These are phyloP conservation scores for Drechslera avenae DNA, from an alignment of 2,329 filamentous ascomycete species.

Conservation along the genomic window DNA sequence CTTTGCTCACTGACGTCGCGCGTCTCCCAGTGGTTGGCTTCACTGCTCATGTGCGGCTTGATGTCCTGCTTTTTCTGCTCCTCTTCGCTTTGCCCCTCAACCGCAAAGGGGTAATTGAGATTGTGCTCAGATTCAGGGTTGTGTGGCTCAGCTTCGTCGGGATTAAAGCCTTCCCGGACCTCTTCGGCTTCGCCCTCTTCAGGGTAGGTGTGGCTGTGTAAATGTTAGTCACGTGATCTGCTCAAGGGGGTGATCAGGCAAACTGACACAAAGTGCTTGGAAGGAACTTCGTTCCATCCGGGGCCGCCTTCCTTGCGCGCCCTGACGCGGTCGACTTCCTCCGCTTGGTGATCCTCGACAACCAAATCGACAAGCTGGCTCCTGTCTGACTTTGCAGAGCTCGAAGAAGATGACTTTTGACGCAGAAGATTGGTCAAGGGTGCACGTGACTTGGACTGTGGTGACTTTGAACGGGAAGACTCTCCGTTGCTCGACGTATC, in stretches of 20 bases:
- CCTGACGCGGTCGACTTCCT: conserved; percentile 66
- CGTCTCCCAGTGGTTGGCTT: conserved; percentile 52
- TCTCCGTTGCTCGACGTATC: conserved; percentile 43
- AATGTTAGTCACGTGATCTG: conserved; percentile 10
- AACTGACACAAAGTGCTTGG: conserved; percentile 61
- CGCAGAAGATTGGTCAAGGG: conserved; percentile 50
- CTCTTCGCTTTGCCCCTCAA: conserved; percentile 47
- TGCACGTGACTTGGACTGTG: conserved; percentile 39
- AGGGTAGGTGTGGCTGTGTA: conserved; percentile 53
- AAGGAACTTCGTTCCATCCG: conserved; percentile 62
- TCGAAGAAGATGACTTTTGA: conserved; percentile 54
- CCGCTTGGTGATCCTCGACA: conserved; percentile 67
- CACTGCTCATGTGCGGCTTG: conserved; percentile 48
- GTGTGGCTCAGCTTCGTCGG: conserved; percentile 51
- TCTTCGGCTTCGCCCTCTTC: conserved; percentile 55
- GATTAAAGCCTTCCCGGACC: conserved; percentile 62
- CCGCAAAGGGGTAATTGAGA: conserved; percentile 51
- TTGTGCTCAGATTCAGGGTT: conserved; percentile 53
- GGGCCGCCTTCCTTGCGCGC: conserved; percentile 66
- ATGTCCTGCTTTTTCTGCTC: conserved; percentile 41
- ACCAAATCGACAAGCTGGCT: conserved; percentile 71
- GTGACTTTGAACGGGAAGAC: conserved; percentile 43
- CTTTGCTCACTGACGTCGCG: conserved; percentile 34
- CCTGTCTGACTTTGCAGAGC: conserved; percentile 59
- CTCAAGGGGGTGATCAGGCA: neutral